phyloP scores from a whole-genome alignment of 805 yeast species.

The Cyberlindnera meyerae region DNA sequence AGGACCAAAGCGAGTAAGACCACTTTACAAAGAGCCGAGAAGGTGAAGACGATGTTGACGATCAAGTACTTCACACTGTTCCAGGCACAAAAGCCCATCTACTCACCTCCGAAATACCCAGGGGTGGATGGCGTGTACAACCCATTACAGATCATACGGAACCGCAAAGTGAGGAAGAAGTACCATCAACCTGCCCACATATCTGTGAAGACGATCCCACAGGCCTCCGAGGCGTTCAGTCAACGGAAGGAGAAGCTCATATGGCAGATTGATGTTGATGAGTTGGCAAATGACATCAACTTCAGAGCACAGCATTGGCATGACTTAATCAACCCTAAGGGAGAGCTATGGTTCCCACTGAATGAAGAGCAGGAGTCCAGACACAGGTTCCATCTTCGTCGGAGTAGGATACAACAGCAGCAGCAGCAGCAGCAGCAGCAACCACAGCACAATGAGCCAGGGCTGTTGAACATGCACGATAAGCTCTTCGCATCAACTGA shows the following conservation, averaged over 20 bases:
- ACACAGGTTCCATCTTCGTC: conserved; percentile 9
- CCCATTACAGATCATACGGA: conserved; percentile 78
- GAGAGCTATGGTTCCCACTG: conserved; percentile 48
- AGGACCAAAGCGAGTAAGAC: conserved; percentile 26
- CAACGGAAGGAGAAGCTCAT: conserved; percentile 40
- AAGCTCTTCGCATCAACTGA: conserved; percentile 17
- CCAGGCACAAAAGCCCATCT: conserved; percentile 17
- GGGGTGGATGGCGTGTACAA: conserved; percentile 69
- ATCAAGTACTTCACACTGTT: conserved; percentile 22
- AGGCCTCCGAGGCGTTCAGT: conserved; percentile 64
- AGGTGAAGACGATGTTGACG: conserved; percentile 37
- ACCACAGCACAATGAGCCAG: no score
- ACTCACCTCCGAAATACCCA: conserved; percentile 18
- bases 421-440: no score
- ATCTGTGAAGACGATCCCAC: conserved; percentile 45
- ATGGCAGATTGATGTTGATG: conserved; percentile 66
- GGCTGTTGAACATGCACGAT: conserved; percentile 17
- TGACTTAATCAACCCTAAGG: conserved; percentile 41
- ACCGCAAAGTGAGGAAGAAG: conserved; percentile 54
- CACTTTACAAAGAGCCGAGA: conserved; percentile 43
- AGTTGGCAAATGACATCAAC: conserved; percentile 47
- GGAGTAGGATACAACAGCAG: no score
- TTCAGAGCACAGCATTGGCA: conserved; percentile 58
- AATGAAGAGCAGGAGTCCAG: conserved; percentile 2
- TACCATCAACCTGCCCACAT: conserved; percentile 44